A percentile compares a stretch with the other conserved stretches of the same genome.
These are phyloP conservation scores for Hyaloperonospora arabidopsidis DNA, from an alignment of 352 stramenopile species.

Conservation along the genomic window DNA sequence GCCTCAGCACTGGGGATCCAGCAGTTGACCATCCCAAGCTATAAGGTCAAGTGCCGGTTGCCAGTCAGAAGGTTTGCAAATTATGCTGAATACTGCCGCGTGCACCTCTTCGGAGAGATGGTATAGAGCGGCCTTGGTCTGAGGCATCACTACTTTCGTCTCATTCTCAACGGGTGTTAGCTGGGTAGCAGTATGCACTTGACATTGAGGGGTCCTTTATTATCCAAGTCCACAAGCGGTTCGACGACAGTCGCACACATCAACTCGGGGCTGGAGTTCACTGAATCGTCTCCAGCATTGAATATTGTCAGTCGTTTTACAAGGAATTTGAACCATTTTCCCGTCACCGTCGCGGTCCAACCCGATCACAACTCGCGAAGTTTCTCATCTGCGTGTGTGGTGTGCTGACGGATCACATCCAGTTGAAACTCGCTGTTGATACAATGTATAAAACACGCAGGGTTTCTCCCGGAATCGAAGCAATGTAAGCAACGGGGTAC, in stretches of 20 bases:
- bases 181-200: neutral
- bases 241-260: neutral
- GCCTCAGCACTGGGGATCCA: neutral
- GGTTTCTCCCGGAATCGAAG: no score
- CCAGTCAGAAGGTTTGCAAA: neutral
- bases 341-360: neutral
- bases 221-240: no score
- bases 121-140: neutral
- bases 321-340: no score
- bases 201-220: no score
- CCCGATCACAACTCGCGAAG: neutral
- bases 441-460: no score
- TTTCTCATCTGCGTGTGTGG: neutral
- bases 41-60: neutral
- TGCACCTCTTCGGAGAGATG: neutral
- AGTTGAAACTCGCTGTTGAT: neutral
- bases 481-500: no score
- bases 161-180: neutral
- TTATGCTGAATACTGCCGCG: neutral
- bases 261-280: neutral
- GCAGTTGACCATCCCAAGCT: neutral
- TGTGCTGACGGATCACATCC: neutral
- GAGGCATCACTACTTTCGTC: neutral
- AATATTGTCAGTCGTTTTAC: no score
- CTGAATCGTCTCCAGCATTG: no score